Percentiles rank a stretch among this genome's conserved stretches.
These are phyloP conservation scores for Hordeum marinum DNA, from an alignment of 176 grass and related monocot species.

Conservation along the genomic window DNA sequence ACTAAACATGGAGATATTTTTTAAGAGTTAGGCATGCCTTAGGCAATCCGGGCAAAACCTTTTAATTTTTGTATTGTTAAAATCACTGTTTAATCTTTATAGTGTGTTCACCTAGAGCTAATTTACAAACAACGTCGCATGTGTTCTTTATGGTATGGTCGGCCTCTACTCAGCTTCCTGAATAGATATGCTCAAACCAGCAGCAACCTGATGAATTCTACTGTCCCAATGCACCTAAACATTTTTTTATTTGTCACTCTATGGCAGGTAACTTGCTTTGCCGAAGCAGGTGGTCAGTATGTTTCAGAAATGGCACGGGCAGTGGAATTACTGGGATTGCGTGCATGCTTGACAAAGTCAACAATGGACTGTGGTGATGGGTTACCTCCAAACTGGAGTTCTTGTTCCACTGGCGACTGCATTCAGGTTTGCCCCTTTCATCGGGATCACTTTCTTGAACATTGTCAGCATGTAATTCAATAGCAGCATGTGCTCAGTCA, in stretches of 20 bases:
- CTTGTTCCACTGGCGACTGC: conserved; percentile 60
- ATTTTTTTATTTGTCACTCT: not conserved
- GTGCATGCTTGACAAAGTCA: conserved; percentile 85
- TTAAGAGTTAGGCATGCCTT: not conserved
- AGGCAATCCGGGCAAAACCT: not conserved
- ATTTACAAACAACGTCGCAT: not conserved
- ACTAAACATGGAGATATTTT: not conserved
- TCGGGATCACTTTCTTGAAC: not conserved
- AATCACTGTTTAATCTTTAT: not conserved
- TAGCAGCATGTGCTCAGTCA: not conserved
- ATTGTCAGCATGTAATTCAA: not conserved
- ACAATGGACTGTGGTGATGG: conserved; percentile 85
- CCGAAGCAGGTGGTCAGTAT: conserved; percentile 90
- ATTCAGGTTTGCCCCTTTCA: conserved; percentile 54
- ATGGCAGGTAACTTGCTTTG: conserved; percentile 88
- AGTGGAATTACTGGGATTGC: conserved; percentile 68
- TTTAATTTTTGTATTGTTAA: not conserved
- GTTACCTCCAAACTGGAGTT: conserved; percentile 74
- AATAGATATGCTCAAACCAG: not conserved
- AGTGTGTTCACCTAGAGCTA: not conserved
- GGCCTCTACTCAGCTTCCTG: not conserved
- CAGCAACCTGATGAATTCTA: not conserved
- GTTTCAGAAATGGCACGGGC: conserved; percentile 78
- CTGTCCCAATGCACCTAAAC: not conserved
- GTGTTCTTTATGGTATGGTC: not conserved